Conservation (phyloP, 257 asterid species). For the Solanum bulbocastanum region DNA sequence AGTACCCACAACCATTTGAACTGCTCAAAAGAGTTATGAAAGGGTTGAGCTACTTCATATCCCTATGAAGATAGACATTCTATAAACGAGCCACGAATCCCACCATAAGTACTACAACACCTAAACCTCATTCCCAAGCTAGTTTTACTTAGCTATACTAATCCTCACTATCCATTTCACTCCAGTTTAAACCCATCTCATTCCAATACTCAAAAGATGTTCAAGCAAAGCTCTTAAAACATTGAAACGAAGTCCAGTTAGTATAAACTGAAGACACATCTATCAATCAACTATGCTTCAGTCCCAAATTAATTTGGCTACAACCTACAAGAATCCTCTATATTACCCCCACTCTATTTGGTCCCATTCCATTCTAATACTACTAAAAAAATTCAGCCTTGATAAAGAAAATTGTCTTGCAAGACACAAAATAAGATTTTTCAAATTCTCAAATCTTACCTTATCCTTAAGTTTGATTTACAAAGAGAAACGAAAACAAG, state of each 20-base stretch:
- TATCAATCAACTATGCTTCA: background rate
- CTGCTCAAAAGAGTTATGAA: background rate
- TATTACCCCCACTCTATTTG: background rate
- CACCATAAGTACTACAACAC: background rate
- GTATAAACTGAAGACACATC: background rate
- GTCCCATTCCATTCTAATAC: background rate
- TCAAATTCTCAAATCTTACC: background rate
- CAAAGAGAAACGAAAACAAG: background rate
- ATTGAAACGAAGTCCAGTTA: background rate
- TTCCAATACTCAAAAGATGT: background rate
- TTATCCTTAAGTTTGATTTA: background rate
- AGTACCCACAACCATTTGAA: background rate
- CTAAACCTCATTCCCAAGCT: background rate
- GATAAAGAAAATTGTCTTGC: background rate
- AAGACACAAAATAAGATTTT: background rate
- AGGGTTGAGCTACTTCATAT: background rate
- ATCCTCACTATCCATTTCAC: background rate
- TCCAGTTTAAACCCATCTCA: background rate
- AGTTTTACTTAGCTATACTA: too few relatives aligned
- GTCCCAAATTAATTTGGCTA: background rate
- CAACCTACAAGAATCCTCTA: background rate
- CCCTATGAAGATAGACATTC: background rate
- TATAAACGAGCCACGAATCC: background rate
- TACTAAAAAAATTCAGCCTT: background rate
- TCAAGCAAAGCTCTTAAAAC: background rate